Evolutionary conservation across 768 basidiomycete genomes (phyloP).

Genomic region (Pleurotus platypus): DNA sequence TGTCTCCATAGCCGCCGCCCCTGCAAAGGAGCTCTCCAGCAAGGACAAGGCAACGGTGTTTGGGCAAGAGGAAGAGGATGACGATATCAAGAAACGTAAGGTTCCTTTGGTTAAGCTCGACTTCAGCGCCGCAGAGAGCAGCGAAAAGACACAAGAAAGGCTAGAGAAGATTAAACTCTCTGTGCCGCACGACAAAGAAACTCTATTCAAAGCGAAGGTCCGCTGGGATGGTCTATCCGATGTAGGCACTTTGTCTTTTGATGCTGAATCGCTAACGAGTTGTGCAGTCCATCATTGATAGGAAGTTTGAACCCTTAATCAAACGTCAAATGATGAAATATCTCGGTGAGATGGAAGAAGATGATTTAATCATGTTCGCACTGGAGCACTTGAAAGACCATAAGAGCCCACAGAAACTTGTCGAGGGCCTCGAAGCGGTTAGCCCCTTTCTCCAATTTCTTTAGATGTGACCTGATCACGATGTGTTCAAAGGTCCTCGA

Average conservation of each 20-base stretch:
- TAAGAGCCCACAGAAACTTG: conserved; percentile 78
- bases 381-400: conserved; percentile 91
- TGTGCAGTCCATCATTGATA: conserved; percentile 69
- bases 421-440: conserved; percentile 90
- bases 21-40: conserved; percentile 35
- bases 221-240: conserved; percentile 91
- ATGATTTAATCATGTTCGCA: conserved; percentile 92
- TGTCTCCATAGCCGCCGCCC: conserved; percentile 59
- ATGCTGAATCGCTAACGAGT: conserved; percentile 8
- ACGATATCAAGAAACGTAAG: conserved; percentile 77
- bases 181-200: conserved; percentile 76
- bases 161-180: conserved; percentile 72
- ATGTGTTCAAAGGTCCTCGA: conserved; percentile 69
- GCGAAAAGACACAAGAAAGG: conserved; percentile 75
- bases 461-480: not conserved
- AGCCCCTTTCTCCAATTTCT: conserved; percentile 27
- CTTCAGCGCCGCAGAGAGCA: conserved; percentile 76
- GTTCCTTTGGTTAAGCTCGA: conserved; percentile 88
- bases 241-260: conserved; percentile 46
- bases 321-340: conserved; percentile 82
- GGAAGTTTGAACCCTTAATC: conserved; percentile 83
- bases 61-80: conserved; percentile 82
- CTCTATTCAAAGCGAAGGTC: conserved; percentile 79
- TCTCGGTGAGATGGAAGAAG: conserved; percentile 89
- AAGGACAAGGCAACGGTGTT: conserved; percentile 65